phyloP scores from a whole-genome alignment of 2,329 filamentous ascomycete genomes.

The Aspergillus nomiae region DNA sequence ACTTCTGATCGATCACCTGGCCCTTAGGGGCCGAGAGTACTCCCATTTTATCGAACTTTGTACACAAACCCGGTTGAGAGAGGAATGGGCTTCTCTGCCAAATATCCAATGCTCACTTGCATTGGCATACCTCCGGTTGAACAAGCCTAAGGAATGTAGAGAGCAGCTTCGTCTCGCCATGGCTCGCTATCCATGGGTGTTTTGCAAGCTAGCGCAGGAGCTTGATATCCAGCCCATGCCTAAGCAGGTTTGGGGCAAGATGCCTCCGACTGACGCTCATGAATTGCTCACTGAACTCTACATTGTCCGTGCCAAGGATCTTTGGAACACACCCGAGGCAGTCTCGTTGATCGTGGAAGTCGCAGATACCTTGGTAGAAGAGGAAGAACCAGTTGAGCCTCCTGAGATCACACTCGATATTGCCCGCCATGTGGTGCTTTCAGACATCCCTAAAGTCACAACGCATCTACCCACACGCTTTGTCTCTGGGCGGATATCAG shows the following conservation, averaged over 20 bases:
- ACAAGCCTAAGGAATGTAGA: constrained; percentile 66
- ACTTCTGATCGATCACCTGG: constrained; percentile 79
- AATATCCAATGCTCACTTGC: constrained; percentile 77
- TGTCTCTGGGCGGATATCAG: constrained; percentile 66
- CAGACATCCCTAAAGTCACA: constrained; percentile 72
- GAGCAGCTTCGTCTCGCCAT: constrained; percentile 69
- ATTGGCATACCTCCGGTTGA: constrained; percentile 73
- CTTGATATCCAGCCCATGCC: constrained; percentile 76
- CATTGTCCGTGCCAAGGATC: constrained; percentile 71
- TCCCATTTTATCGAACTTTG: constrained; percentile 73
- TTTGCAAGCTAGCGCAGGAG: constrained; percentile 76
- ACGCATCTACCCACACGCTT: constrained; percentile 67
- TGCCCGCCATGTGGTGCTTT: constrained; percentile 76
- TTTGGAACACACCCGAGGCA: constrained; percentile 81
- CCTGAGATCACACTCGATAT: constrained; percentile 57
- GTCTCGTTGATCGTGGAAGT: constrained; percentile 69
- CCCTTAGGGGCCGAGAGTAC: constrained; percentile 76
- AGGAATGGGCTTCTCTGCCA: constrained; percentile 59
- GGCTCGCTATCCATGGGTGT: constrained; percentile 78
- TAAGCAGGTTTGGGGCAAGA: constrained; percentile 78
- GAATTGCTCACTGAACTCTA: constrained; percentile 76
- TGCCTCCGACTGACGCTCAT: constrained; percentile 65
- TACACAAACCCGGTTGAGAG: constrained; percentile 51
- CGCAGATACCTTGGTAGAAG: constrained; percentile 56
- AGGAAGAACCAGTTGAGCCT: constrained; percentile 47